Evolutionary conservation across 208 protist genomes (phyloP).

Genomic region (Acanthamoeba healyi): DNA sequence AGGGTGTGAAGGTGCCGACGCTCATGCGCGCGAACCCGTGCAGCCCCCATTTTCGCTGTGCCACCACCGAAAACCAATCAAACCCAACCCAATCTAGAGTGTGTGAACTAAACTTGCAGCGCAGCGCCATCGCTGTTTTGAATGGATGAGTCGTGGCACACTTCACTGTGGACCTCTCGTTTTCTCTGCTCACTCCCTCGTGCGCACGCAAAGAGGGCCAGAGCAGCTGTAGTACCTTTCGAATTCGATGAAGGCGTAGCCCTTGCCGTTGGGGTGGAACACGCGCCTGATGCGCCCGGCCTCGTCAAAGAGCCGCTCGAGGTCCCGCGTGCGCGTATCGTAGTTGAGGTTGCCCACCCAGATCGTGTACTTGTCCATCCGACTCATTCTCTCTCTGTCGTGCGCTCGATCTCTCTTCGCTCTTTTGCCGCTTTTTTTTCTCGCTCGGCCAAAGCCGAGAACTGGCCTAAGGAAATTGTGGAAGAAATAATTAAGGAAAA

Average conservation of each 20-base stretch:
- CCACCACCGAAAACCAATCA: not conserved
- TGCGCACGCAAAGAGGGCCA: not conserved
- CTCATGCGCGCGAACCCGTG: not conserved
- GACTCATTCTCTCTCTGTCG: not conserved
- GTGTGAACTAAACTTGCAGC: not conserved
- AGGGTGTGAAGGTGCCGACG: not conserved
- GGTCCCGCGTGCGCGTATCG: not conserved
- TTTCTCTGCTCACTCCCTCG: too few relatives aligned
- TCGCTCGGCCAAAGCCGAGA: too few relatives aligned
- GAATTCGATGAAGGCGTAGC: conserved; percentile 37
- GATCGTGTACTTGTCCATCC: conserved; percentile 40
- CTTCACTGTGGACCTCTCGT: too few relatives aligned
- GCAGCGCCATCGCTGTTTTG: not conserved
- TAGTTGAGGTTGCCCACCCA: conserved; percentile 51
- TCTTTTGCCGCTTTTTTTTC: not conserved
- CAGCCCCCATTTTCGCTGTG: too few relatives aligned
- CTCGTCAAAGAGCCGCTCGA: conserved; percentile 2
- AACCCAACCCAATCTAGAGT: not conserved
- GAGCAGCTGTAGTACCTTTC: not conserved
- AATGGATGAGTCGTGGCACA: not conserved
- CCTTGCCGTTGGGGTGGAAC: conserved; percentile 1
- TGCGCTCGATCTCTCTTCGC: too few relatives aligned
- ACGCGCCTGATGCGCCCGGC: not conserved
- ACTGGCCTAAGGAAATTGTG: too few relatives aligned
- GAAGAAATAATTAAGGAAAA: too few relatives aligned